Percentiles rank a stretch among this genome's conserved stretches.
Conservation (phyloP, 495 filamentous ascomycete species). For the Xanthoparmelia taractica region DNA sequence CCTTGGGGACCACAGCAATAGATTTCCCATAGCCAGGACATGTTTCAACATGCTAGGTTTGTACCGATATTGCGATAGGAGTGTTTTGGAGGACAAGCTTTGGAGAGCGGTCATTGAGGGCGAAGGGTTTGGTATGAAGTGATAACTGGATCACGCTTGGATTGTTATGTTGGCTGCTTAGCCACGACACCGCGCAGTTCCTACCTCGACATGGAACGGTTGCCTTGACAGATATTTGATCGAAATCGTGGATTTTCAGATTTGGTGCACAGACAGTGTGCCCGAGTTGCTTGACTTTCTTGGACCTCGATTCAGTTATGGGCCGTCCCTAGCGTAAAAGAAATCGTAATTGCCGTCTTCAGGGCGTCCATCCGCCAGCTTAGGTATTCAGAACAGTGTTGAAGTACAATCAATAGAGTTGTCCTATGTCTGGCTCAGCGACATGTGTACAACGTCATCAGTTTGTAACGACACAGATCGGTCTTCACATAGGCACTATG, state of each 20-base stretch:
- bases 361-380: neutral
- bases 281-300: neutral
- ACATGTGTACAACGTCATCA: neutral
- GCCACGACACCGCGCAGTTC: neutral
- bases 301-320: neutral
- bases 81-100: conserved; percentile 61
- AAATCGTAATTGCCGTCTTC: neutral
- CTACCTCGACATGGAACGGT: neutral
- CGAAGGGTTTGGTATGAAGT: conserved; percentile 92
- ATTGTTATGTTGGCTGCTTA: neutral
- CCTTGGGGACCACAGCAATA: conserved; percentile 61
- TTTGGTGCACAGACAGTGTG: neutral
- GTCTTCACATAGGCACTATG: neutral
- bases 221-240: neutral
- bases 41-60: conserved; percentile 84
- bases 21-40: conserved; percentile 82
- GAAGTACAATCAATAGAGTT: neutral
- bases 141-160: neutral
- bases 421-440: neutral
- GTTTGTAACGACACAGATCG: neutral
- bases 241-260: neutral
- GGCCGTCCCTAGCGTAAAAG: neutral
- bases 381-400: neutral
- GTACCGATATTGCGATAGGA: conserved; percentile 58
- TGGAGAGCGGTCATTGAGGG: conserved; percentile 86